Conservation (phyloP, 305 asterid species). For the Fraxinus greggii region DNA sequence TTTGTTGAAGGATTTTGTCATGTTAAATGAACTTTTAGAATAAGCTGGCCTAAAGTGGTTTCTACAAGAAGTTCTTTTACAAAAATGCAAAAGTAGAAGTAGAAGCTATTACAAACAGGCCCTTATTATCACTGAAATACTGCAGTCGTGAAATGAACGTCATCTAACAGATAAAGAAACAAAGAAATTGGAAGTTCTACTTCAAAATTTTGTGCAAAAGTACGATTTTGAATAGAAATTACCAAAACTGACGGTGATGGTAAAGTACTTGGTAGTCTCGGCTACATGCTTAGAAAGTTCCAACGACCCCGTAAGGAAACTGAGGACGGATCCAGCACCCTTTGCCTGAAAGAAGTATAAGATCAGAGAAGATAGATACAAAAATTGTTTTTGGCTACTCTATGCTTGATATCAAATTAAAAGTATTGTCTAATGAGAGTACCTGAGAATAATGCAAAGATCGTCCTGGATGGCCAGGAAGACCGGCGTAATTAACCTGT, state of each 20-base stretch:
- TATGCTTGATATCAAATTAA: background rate
- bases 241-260: conserved; percentile 96
- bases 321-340: conserved; percentile 95
- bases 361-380: background rate
- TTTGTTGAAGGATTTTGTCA: background rate
- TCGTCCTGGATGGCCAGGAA: conserved; percentile 73
- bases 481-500: conserved; percentile 85
- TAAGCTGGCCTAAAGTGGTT: background rate
- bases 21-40: background rate
- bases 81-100: background rate
- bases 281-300: conserved; percentile 82
- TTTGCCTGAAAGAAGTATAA: conserved; percentile 55
- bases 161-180: background rate
- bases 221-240: conserved; percentile 20
- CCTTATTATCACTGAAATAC: background rate
- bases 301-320: conserved; percentile 89
- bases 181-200: background rate
- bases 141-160: background rate
- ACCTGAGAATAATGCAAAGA: conserved; percentile 92
- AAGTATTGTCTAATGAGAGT: conserved; percentile 4
- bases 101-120: background rate
- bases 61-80: background rate
- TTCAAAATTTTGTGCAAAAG: conserved; percentile 1
- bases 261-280: conserved; percentile 80
- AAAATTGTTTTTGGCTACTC: background rate